Evolutionary conservation across 176 grass and related monocot species (phyloP).

Genomic region (Carex parvula): DNA sequence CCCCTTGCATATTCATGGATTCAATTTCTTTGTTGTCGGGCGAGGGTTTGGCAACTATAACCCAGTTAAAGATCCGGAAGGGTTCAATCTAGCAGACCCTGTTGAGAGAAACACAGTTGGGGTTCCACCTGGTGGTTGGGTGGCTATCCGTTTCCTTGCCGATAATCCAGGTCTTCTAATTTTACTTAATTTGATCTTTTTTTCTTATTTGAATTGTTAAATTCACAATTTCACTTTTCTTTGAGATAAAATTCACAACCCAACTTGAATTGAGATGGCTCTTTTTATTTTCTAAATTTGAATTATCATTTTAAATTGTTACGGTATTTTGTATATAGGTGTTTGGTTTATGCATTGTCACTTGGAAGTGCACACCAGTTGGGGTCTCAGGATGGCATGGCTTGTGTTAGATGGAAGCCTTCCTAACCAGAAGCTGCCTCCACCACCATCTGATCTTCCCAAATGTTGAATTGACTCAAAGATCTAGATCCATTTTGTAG

Average conservation of each 20-base stretch:
- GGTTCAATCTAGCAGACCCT: conserved; percentile 59
- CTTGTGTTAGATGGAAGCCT: conserved; percentile 59
- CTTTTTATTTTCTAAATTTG: background rate
- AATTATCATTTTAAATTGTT: background rate
- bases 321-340: conserved; percentile 21
- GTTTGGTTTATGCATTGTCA: conserved; percentile 96
- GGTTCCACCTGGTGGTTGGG: conserved; percentile 66
- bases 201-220: background rate
- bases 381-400: conserved; percentile 82
- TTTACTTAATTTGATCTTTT: background rate
- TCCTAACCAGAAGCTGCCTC: conserved; percentile 61
- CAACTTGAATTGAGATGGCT: background rate
- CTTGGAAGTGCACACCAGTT: conserved; percentile 69
- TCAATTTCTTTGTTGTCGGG: conserved; percentile 60
- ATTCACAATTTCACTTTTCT: background rate
- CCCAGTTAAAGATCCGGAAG: conserved; percentile 27
- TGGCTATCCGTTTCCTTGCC: conserved; percentile 61
- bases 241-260: background rate
- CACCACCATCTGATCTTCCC: conserved; percentile 69
- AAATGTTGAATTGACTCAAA: conserved; percentile 28
- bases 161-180: conserved; percentile 48
- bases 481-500: background rate
- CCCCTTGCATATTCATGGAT: conserved; percentile 69
- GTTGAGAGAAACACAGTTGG: conserved; percentile 69
- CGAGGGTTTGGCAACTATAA: conserved; percentile 57